These are phyloP conservation scores for Hondaea fermentalgiana DNA, from an alignment of 108 stramenopile genomes.

Conservation along the genomic window DNA sequence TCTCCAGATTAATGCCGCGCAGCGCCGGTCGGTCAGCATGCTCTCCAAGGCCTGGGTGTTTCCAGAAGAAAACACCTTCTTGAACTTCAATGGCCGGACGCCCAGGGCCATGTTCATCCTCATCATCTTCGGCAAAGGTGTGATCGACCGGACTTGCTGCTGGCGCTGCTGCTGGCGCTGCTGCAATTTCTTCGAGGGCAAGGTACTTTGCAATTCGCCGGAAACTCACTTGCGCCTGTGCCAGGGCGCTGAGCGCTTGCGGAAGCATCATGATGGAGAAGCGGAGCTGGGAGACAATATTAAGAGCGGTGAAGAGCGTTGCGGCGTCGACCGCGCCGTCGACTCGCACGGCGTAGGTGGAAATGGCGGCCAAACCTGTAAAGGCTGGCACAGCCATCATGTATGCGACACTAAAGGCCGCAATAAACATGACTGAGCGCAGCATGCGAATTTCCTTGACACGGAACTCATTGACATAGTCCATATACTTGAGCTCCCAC, in stretches of 20 bases:
- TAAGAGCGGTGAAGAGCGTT: constrained; percentile 64
- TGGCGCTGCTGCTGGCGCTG: too few species aligned
- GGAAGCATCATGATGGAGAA: constrained; percentile 88
- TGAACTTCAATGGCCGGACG: background rate
- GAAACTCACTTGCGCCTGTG: constrained; percentile 74
- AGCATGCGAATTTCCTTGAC: constrained; percentile 58
- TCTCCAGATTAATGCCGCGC: background rate
- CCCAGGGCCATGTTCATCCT: background rate
- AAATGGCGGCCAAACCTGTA: constrained; percentile 77
- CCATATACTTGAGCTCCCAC: constrained; percentile 69
- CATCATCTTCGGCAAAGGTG: too few species aligned
- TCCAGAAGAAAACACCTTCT: background rate
- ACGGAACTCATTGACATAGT: constrained; percentile 50
- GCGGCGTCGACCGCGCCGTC: constrained; percentile 66
- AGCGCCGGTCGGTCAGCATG: background rate
- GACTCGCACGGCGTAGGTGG: constrained; percentile 51
- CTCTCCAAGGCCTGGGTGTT: background rate
- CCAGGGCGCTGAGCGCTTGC: constrained; percentile 73
- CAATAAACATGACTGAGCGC: constrained; percentile 36
- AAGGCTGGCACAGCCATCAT: constrained; percentile 59
- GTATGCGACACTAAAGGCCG: background rate
- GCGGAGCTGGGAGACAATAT: constrained; percentile 81
- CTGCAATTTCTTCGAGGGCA: constrained; percentile 50
- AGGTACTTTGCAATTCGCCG: constrained; percentile 66
- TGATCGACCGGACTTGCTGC: too few species aligned